Base-by-base conservation (phyloP, 2,329 filamentous ascomycete genomes). In the Whalleya microplaca region DNA sequence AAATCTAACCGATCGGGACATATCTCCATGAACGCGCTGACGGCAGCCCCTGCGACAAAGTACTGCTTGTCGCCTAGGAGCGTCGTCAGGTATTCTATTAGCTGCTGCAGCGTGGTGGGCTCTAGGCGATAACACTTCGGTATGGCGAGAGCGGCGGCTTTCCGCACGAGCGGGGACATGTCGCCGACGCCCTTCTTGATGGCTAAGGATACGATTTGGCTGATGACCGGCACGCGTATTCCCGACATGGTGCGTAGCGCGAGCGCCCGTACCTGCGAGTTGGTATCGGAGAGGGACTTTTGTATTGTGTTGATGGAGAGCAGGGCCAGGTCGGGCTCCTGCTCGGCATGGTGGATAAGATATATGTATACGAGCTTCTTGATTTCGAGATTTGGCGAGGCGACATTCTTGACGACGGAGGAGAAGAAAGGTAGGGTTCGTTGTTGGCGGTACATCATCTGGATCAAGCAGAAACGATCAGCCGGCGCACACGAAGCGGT, bases 311-410 rank as follows among this genome's bases (percentile, higher is more conserved):
- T 99, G 83, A 99, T 97, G 56, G 93, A 96, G 44, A 99, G 84
- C 40, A 99, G 84, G 19, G 95, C 93, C 45, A 97, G 90, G 75
- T 99, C 95, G 55, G 94, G 95, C 70, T 98, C 95, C 62, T 92
- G 87, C 73, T 98, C 95, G 72, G 95, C 95, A 82, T 99, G 93
- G 72, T 96, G 91, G 58, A 98, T 89, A 60, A 99, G 87, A 76
- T 97, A 99, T 72, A 97, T 96, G 80, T 99, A 99, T 61, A 99
- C 95, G 53, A 99, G 86, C 75, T 98, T 98, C 77, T 97, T 96
- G 75, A 98, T 93, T 70, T 96, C 92, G 67, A 97, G 83, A 68
- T 92, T 96, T 14, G 93, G 90, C 40, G 91, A 96, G 23, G 94
- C 94, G 57, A 97, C 92, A 67, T 98, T 99, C 79, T 99, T 99